Evolutionary conservation across 306 rosid genomes (phyloP), one percentile per base, ranked within the genome.

Genomic region (Malus sylvestris): DNA sequence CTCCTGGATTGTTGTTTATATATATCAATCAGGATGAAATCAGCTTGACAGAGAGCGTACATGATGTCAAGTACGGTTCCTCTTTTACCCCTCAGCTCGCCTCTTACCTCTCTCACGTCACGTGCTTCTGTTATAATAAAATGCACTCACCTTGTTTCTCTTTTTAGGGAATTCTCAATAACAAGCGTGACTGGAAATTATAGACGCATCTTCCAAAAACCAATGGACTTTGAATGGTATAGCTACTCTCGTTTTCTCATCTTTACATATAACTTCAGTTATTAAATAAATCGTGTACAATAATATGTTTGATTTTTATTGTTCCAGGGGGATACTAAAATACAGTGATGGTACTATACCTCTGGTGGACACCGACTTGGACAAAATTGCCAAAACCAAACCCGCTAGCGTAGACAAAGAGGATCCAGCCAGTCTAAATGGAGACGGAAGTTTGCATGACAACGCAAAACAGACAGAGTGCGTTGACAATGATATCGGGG

Each of bases 121-220:
- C 29, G 35, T 2, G 70, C 45, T 74, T 71, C 71, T 42, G 27
- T 71, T 71, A 72, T 80, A 76, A 75, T 46, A 19, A 46, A 33
- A 70, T 55, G 25, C 80, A 14, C 18, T 25, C 62, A 62, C 18
- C 8, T 33, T 60, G 52, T 58, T 57, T 33, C 16, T 55, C 29
- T 30, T 85, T 76, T 67, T 10, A 95, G 97, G 93, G 99, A 95
- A 83, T 95, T 95, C 84, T 95, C 99, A 22, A 90, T 95, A 75
- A 87, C 97, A 25, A 85, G 79, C 75, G 72, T 95, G 89, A 95
- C 96, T 27, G 99, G 97, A 81, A 83, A 97, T 79, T 95, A 90
- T 74, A 87, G 99, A 84, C 88, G 85, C 79, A 97, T 91, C 78
- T 92, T 92, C 67, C 97, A 92, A 83, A 92, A 86, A 70, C 97